Evolutionary conservation across 225 moss, liverwort and hornwort genomes (phyloP).

Genomic region (Pseudisothecium myosuroides): DNA sequence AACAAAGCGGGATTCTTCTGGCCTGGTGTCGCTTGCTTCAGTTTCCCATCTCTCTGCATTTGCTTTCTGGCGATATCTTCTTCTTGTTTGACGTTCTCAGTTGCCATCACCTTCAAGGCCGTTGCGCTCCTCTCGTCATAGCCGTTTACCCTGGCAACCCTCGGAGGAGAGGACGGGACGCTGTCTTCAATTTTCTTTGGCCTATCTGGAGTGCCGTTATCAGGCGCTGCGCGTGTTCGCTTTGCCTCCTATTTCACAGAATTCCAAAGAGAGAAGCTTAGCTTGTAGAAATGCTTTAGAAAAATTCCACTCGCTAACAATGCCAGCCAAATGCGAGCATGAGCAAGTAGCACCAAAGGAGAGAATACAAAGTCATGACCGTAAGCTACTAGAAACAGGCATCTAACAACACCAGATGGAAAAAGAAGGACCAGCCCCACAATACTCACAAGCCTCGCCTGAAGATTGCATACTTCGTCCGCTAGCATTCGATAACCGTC

Average conservation of each 20-base stretch:
- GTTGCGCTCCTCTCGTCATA: slow-evolving; percentile 18
- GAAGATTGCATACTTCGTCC: slow-evolving; percentile 13
- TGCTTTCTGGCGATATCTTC: slow-evolving; percentile 18
- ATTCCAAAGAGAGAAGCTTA: not conserved
- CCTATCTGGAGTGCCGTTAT: not conserved
- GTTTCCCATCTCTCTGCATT: slow-evolving; percentile 13
- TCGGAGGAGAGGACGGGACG: slow-evolving; percentile 1
- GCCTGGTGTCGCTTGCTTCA: not conserved
- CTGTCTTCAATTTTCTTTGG: not conserved
- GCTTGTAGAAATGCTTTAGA: not conserved
- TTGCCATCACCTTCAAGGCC: slow-evolving; percentile 33
- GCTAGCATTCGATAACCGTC: slow-evolving; percentile 32
- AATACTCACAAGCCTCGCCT: slow-evolving; percentile 19
- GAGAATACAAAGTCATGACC: not conserved
- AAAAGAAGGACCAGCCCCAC: not conserved
- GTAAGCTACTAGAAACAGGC: not conserved
- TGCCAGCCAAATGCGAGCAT: not conserved
- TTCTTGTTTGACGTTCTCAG: slow-evolving; percentile 3
- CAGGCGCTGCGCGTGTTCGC: not conserved
- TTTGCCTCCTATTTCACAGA: slow-evolving; percentile 7
- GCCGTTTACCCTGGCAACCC: not conserved
- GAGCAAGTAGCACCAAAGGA: not conserved
- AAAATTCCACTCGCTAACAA: not conserved
- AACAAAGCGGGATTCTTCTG: slow-evolving; percentile 9
- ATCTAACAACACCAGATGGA: not conserved